phyloP scores from a whole-genome alignment of 1,284 basidiomycete genomes.

The Somion occarium region DNA sequence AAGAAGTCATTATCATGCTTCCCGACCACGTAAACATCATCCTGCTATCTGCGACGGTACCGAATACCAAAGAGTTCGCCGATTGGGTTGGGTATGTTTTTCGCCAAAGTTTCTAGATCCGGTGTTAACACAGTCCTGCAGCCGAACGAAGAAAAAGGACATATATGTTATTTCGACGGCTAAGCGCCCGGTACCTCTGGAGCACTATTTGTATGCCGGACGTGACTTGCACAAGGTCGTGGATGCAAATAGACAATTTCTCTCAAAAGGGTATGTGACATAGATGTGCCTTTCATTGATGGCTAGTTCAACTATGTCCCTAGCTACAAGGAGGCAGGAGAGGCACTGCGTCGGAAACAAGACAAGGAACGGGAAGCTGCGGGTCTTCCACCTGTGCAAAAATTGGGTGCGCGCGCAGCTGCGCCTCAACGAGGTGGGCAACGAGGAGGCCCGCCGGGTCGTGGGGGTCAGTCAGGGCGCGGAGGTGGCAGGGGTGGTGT shows the following conservation, averaged over 20 bases:
- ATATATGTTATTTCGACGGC: constrained; percentile 98
- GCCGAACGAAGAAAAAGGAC: constrained; percentile 98
- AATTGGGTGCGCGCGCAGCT: constrained; percentile 75
- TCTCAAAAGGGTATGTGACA: constrained; percentile 59
- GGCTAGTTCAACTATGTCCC: constrained; percentile 5
- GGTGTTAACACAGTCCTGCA: constrained; percentile 32
- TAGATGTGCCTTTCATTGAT: constrained; percentile 1
- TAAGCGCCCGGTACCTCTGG: constrained; percentile 94
- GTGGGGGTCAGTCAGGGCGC: constrained; percentile 33
- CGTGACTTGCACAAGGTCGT: constrained; percentile 92
- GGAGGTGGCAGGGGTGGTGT: constrained; percentile 29
- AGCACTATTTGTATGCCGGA: constrained; percentile 95
- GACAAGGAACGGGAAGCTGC: constrained; percentile 97
- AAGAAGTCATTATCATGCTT: constrained; percentile 99
- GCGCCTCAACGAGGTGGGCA: constrained; percentile 48
- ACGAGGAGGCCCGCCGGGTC: constrained; percentile 45
- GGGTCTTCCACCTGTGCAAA: constrained; percentile 78
- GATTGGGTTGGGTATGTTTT: constrained; percentile 93
- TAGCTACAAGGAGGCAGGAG: constrained; percentile 87
- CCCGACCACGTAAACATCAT: constrained; percentile 98
- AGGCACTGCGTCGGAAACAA: constrained; percentile 89
- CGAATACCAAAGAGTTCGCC: constrained; percentile 97
- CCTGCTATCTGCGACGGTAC: constrained; percentile 94
- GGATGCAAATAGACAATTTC: constrained; percentile 77
- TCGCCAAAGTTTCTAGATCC: too few relatives aligned